These are phyloP conservation scores for Nematodospora anomalae DNA, from an alignment of 1,139 yeast genomes.

Conservation along the genomic window DNA sequence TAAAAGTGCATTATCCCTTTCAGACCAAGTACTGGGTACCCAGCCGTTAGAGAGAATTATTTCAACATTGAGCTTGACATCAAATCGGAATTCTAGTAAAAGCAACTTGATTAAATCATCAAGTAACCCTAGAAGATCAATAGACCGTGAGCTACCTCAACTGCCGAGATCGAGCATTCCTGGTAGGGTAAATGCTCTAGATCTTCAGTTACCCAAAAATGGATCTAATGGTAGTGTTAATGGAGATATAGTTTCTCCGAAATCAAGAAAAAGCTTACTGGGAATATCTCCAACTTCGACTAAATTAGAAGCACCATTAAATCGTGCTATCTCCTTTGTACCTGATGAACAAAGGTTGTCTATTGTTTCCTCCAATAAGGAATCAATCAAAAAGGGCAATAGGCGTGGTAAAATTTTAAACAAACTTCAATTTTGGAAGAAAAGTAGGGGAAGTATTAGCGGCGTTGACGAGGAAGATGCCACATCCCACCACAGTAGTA, in stretches of 20 bases:
- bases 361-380: conserved; percentile 14
- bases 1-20: conserved; percentile 38
- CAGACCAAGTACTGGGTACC: conserved; percentile 28
- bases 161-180: conserved; percentile 8
- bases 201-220: neutral
- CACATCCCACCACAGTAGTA: conserved; percentile 10
- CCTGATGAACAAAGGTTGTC: conserved; percentile 28
- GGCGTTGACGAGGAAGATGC: conserved; percentile 12
- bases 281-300: conserved; percentile 13
- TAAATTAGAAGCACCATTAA: conserved; percentile 8
- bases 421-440: conserved; percentile 47
- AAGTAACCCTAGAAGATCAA: conserved; percentile 9
- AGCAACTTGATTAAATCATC: conserved; percentile 15
- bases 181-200: conserved; percentile 2
- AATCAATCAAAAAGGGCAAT: conserved; percentile 18
- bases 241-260: conserved; percentile 5
- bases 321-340: conserved; percentile 36
- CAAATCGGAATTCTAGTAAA: conserved; percentile 25
- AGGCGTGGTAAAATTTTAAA: conserved; percentile 30
- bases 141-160: conserved; percentile 7
- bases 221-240: neutral
- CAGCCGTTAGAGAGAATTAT: conserved; percentile 46
- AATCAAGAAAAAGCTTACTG: conserved; percentile 10
- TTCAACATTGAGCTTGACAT: conserved; percentile 38
- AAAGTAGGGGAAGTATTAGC: conserved; percentile 15